phyloP scores from a whole-genome alignment of 1,284 basidiomycete species.

The Ganoderma sp. region DNA sequence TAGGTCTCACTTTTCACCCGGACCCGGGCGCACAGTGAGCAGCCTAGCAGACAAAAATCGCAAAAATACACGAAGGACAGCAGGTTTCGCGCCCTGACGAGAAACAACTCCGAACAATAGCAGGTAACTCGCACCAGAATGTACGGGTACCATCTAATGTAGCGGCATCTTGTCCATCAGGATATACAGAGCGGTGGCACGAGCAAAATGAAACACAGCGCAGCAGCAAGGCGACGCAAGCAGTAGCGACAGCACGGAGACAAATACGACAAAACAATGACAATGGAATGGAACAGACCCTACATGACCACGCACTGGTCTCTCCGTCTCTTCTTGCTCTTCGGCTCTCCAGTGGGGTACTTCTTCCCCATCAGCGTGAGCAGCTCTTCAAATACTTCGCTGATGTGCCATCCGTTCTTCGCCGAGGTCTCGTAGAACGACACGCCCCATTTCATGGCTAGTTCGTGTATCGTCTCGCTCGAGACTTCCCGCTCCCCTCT shows the following conservation, averaged over 20 bases:
- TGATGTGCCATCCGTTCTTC: slow-evolving; percentile 80
- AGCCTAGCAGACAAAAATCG: too few relatives aligned
- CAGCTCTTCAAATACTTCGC: slow-evolving; percentile 80
- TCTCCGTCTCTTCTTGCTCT: slow-evolving; percentile 37
- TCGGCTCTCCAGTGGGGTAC: slow-evolving; percentile 56
- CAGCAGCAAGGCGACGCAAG: slow-evolving; percentile 2
- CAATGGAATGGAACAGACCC: slow-evolving; percentile 27
- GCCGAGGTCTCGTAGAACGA: slow-evolving; percentile 89
- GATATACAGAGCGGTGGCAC: neutral
- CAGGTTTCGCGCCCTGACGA: slow-evolving; percentile 8
- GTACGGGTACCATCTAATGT: slow-evolving; percentile 4
- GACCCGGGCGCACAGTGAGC: too few relatives aligned
- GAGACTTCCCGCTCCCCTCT: slow-evolving; percentile 82
- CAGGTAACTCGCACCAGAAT: neutral
- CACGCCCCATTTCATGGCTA: slow-evolving; percentile 71
- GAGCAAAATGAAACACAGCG: neutral
- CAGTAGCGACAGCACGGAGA: neutral
- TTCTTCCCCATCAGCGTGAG: slow-evolving; percentile 73
- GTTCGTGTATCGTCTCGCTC: slow-evolving; percentile 64
- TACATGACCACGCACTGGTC: slow-evolving; percentile 65
- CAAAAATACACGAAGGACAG: slow-evolving; percentile 13
- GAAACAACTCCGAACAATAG: neutral
- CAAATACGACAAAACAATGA: slow-evolving; percentile 4
- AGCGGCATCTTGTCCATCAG: slow-evolving; percentile 13
- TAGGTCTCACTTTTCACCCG: too few relatives aligned